A percentile compares a stretch with the other conserved stretches of the same genome.
These are phyloP conservation scores for Ambispora gerdemannii DNA, from an alignment of 192 early-diverging fungal genomes.

Conservation along the genomic window DNA sequence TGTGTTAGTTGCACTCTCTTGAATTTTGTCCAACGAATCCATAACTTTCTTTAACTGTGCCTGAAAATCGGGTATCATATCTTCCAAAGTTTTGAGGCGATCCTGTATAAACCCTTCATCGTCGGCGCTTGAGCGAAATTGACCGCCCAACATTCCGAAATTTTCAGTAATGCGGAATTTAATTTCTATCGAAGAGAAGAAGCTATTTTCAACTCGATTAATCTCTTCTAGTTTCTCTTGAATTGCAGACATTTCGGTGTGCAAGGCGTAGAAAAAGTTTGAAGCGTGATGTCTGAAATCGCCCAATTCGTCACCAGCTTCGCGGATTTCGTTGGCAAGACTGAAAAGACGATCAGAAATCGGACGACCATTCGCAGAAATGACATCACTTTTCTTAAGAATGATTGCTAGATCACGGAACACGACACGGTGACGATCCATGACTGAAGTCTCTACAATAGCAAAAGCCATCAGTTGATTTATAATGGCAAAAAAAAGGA, in stretches of 20 bases:
- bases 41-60: neutral
- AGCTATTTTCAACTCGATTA: neutral
- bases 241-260: neutral
- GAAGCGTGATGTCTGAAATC: constrained; percentile 3
- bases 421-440: neutral
- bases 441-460: neutral
- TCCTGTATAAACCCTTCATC: neutral
- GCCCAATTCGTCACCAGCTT: neutral
- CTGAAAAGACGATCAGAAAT: constrained; percentile 8
- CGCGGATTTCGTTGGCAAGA: neutral
- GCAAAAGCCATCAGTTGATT: neutral
- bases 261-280: neutral
- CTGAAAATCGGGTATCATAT: neutral
- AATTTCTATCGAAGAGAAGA: neutral
- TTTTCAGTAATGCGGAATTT: neutral
- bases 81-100: neutral
- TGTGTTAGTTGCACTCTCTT: neutral
- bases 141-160: neutral
- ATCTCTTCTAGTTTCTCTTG: neutral
- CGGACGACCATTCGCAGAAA: neutral
- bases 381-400: constrained; percentile 10
- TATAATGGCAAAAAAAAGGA: neutral
- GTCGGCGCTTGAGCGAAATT: neutral
- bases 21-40: neutral
- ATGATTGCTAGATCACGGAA: neutral